These are phyloP conservation scores for Botrytis deweyae DNA, from an alignment of 2,329 filamentous ascomycete genomes.

Conservation along the genomic window DNA sequence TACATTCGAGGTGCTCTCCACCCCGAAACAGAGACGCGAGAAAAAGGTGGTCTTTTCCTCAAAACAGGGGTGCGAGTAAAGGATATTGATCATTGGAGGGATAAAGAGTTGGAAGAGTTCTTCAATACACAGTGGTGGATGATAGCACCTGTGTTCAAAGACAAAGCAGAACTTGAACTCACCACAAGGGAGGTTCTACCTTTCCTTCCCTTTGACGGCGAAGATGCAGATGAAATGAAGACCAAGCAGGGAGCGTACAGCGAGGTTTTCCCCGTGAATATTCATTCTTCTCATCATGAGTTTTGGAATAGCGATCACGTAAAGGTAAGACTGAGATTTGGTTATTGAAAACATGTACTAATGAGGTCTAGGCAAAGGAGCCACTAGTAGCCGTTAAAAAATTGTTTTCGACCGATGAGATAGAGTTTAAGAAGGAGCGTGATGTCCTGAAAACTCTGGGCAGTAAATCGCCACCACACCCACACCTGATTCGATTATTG, in stretches of 20 bases:
- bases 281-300: conserved; percentile 32
- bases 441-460: conserved; percentile 24
- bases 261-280: conserved; percentile 27
- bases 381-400: conserved; percentile 30
- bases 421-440: conserved; percentile 28
- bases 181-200: conserved; percentile 25
- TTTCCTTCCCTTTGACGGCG: conserved; percentile 23
- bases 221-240: not conserved
- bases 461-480: conserved; percentile 20
- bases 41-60: not conserved
- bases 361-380: conserved; percentile 22
- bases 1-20: not conserved
- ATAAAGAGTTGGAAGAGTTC: conserved; percentile 24
- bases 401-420: conserved; percentile 23
- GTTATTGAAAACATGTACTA: not conserved
- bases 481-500: conserved; percentile 37
- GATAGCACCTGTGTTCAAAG: conserved; percentile 26
- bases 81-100: conserved; percentile 24
- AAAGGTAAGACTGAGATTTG: not conserved
- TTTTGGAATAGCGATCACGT: conserved; percentile 18
- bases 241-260: conserved; percentile 30
- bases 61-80: conserved; percentile 15
- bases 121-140: conserved; percentile 29
- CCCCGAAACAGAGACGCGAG: not conserved
- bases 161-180: conserved; percentile 21